Evolutionary conservation across 345 rosid genomes (phyloP).

Genomic region (Sapria himalayana): DNA sequence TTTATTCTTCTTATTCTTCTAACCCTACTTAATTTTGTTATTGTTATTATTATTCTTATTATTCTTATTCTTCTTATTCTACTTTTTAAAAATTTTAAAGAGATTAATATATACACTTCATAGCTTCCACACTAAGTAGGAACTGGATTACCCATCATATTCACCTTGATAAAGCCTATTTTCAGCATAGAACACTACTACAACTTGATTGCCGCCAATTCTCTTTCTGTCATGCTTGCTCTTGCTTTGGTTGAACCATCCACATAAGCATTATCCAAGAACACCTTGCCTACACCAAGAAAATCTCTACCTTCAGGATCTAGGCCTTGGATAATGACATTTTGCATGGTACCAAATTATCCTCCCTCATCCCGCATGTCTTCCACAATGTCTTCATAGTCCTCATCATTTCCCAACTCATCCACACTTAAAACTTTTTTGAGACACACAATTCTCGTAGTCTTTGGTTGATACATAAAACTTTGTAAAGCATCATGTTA

Average conservation of each 20-base stretch:
- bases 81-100: too few relatives aligned
- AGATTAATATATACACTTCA: too few relatives aligned
- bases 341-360: constrained; percentile 58
- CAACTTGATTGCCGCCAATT: constrained; percentile 62
- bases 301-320: constrained; percentile 29
- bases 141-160: constrained; percentile 25
- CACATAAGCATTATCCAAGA: constrained; percentile 49
- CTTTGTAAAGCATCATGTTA: constrained; percentile 89
- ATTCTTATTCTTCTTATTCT: too few relatives aligned
- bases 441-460: constrained; percentile 77
- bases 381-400: constrained; percentile 82
- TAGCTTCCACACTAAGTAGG: too few relatives aligned
- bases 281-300: too few relatives aligned
- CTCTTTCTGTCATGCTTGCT: constrained; percentile 55
- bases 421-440: constrained; percentile 66
- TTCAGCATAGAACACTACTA: constrained; percentile 55
- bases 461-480: constrained; percentile 55
- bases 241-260: constrained; percentile 48
- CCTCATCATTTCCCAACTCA: too few relatives aligned
- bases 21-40: too few relatives aligned
- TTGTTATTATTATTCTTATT: too few relatives aligned
- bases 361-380: constrained; percentile 88
- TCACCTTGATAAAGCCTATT: constrained; percentile 57
- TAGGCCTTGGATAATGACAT: constrained; percentile 78
- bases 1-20: too few relatives aligned